Base-by-base conservation (phyloP, 108 stramenopile genomes). In the Nitzschia sp. region DNA sequence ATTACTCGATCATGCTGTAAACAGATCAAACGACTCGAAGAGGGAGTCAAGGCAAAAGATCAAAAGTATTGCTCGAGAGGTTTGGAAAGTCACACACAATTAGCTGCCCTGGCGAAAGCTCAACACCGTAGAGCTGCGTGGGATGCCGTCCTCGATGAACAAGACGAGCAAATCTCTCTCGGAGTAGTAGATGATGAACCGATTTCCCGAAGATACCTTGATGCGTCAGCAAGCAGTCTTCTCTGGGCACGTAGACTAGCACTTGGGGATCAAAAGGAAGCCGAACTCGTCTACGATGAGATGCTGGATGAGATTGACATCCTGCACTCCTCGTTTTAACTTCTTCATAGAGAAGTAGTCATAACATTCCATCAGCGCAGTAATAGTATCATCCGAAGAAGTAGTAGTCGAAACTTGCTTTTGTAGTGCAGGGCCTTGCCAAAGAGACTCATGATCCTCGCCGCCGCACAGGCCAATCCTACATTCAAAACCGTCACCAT, bases 11-110 rank as follows among this genome's bases (percentile, higher is more conserved):
- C 27, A 1, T 33, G 58, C 32, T 34, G 27, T 21, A 32, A 29
- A 29, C 58, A 32, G 18, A 32, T 59, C 21, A 31, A 59, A 27
- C 13, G 35, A 13, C 17, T 32, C 26, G 28, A 32, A 19, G 32
- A 33, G 13, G 58, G 58, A 18, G n/a, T 19, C 6, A 5, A 17
- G 5, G 11, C 3, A n/a, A 59, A 27, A 29, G 27, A 32, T 1
- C 13, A 3, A 33, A 59, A 59, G 35, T 59, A 29, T 33, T 54
- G 53, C n/a, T 54, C 58, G 1, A 13, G 58, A 2, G 58, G 58
- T 32, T 33, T 59, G 28, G 58, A 59, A 27, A n/a, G 17, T 17
- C 58, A 32, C 28, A 32, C 58, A 18, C 27, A 21, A 59, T 17
- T 59, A 1, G 58, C 26, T 33, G 15, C 18, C 13, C 27, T 32